phyloP scores from a whole-genome alignment of 139 green algal genomes.

The Chlorella ohadii region DNA sequence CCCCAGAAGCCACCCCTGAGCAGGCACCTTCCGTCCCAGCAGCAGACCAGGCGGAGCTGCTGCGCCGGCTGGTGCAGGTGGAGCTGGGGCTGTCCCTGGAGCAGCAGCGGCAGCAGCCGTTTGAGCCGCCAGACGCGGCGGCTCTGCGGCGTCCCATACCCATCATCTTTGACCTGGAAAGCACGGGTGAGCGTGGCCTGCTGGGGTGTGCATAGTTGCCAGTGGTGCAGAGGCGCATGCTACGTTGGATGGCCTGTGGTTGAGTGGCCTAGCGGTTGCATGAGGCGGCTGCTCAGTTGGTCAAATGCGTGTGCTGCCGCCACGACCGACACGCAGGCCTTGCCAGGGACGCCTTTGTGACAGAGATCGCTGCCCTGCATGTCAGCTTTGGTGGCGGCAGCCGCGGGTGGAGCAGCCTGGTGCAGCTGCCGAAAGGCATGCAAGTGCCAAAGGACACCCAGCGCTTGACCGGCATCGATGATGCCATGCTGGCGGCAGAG shows the following conservation, averaged over 20 bases:
- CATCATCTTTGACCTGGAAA: constrained; percentile 73
- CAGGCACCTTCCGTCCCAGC: not conserved
- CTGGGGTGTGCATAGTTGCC: too few relatives aligned
- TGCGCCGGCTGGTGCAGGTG: not conserved
- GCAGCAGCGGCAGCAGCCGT: constrained; percentile 13
- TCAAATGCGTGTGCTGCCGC: not conserved
- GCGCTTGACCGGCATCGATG: constrained; percentile 40
- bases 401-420: not conserved
- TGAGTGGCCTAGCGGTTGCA: too few relatives aligned
- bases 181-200: constrained; percentile 43
- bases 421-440: constrained; percentile 31
- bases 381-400: not conserved
- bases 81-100: constrained; percentile 3
- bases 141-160: not conserved
- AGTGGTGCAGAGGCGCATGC: not conserved
- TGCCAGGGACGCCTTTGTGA: constrained; percentile 16
- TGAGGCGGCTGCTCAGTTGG: too few relatives aligned
- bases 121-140: not conserved
- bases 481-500: constrained; percentile 14
- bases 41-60: not conserved
- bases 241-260: too few relatives aligned
- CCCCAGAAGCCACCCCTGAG: not conserved
- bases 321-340: not conserved
- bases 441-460: not conserved
- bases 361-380: constrained; percentile 58